These are phyloP conservation scores for Cladosporium phlei DNA, from an alignment of 2,329 filamentous ascomycete genomes.

Conservation along the genomic window DNA sequence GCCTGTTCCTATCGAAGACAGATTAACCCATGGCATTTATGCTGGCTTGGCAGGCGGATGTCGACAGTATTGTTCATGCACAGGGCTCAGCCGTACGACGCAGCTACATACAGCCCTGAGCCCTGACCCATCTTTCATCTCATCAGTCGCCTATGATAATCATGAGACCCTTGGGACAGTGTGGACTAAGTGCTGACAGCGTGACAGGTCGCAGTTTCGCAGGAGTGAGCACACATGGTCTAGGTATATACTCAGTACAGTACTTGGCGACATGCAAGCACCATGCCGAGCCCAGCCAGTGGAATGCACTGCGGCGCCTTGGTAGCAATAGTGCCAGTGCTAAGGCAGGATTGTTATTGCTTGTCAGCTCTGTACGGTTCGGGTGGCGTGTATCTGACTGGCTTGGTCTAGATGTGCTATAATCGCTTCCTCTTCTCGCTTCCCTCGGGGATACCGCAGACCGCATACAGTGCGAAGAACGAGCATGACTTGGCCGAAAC, in stretches of 20 bases:
- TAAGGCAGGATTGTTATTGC: background rate
- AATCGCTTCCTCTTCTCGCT: background rate
- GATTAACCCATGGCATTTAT: too few relatives aligned
- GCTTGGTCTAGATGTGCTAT: too few relatives aligned
- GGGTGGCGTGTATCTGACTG: too few relatives aligned
- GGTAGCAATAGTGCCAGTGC: constrained; percentile 3
- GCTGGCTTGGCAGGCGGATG: constrained; percentile 1
- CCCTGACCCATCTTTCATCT: constrained; percentile 2
- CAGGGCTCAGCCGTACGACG: constrained; percentile 2
- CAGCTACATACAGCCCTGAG: too few relatives aligned
- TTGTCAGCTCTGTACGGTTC: too few relatives aligned
- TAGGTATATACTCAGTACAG: too few relatives aligned
- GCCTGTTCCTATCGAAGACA: constrained; percentile 2
- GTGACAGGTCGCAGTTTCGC: too few relatives aligned
- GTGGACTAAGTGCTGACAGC: constrained; percentile 10
- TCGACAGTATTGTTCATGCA: too few relatives aligned
- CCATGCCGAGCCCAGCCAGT: constrained; percentile 5
- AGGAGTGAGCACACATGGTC: background rate
- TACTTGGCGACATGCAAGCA: constrained; percentile 12
- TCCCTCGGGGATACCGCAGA: background rate
- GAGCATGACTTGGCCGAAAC: too few relatives aligned
- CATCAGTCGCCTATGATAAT: background rate
- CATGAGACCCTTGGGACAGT: too few relatives aligned
- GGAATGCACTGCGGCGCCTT: constrained; percentile 4
- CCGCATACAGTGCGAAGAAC: too few relatives aligned